These are phyloP conservation scores for Pythium volutum DNA, from an alignment of 352 stramenopile species.

Conservation along the genomic window DNA sequence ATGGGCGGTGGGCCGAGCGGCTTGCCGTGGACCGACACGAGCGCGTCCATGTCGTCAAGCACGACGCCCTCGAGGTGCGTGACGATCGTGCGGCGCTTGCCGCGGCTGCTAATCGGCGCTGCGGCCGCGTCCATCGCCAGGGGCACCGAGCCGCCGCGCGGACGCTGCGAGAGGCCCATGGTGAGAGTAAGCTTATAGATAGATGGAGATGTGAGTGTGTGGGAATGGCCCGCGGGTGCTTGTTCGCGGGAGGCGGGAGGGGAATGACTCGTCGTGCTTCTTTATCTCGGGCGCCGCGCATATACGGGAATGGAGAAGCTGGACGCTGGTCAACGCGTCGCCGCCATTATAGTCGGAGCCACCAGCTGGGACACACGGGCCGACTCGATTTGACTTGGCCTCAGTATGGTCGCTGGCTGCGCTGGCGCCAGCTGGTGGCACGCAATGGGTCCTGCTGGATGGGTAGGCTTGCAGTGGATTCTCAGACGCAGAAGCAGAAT, in stretches of 20 bases:
- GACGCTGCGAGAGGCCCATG: conserved; percentile 8
- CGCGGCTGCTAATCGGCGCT: not conserved
- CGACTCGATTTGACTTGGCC: too few species aligned
- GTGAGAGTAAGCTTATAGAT: not conserved
- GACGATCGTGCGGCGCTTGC: conserved; percentile 3
- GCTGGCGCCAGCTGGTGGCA: too few species aligned
- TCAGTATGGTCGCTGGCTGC: too few species aligned
- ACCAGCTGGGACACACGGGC: not conserved
- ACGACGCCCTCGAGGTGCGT: conserved; percentile 7
- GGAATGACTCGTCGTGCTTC: too few species aligned
- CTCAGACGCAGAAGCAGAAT: too few species aligned
- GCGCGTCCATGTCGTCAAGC: conserved; percentile 12
- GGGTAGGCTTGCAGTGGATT: not conserved
- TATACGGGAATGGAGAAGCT: too few species aligned
- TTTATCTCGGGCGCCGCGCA: too few species aligned
- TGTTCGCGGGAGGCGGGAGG: too few species aligned
- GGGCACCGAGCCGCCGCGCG: conserved; percentile 10
- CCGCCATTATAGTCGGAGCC: not conserved
- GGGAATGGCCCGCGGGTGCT: too few species aligned
- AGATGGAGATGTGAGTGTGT: not conserved
- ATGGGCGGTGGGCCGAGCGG: not conserved
- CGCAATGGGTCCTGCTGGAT: not conserved
- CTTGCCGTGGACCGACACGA: conserved; percentile 13
- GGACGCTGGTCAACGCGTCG: too few species aligned
- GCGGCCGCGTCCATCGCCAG: conserved; percentile 3